Base-by-base conservation (phyloP, 176 grass and related monocot species). In the Otatea glauca region DNA sequence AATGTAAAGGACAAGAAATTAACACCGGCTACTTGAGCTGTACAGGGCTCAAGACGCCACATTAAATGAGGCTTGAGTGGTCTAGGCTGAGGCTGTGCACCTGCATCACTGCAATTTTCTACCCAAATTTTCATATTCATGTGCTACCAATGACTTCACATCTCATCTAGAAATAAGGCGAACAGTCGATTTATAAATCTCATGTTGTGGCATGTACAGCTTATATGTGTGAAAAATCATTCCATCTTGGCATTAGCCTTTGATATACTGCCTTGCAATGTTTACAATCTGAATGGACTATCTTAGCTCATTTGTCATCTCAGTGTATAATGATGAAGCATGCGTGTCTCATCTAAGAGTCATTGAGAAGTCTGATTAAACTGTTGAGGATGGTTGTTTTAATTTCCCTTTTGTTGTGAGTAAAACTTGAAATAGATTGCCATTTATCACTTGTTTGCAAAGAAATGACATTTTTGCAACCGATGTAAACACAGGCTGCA, bases 401-500 rank as follows among this genome's bases (percentile, higher is more conserved):
- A 24, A 37, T 47, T 77, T 50, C 17, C 13, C 0, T 29, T 47
- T 20, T 54, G 16, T 32, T 39, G 27, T 20, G 21, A 61, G 3
- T 54, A 58, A 55, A 49, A 48, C 49, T 47, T 14, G 27, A 23
- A 53, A 13, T 27, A 16, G 12, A 65, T 42, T 55, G 8, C 18
- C n/a, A 51, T 85, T 76, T 39, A 53, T 51, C 20, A 67, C 77
- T 63, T 9, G 10, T 47, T 74, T 66, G 43, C 44, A 20, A 56
- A 51, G 51, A 49, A 13, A 49, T 87, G 41, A 81, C n/a, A n/a
- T 61, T 73, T 56, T 35, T 68, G 43, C 37, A 39, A n/a, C 24
- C 43, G 53, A 74, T 2, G 61, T 54, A 78, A 83, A 32, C 21
- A 64, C 86, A 99, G 97, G 90, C 97, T 55, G 91, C 97, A 78